A percentile compares a stretch with the other conserved stretches of the same genome.
phyloP scores from a whole-genome alignment of 2,329 filamentous ascomycete genomes.

The Colletotrichum gloeosporioides region DNA sequence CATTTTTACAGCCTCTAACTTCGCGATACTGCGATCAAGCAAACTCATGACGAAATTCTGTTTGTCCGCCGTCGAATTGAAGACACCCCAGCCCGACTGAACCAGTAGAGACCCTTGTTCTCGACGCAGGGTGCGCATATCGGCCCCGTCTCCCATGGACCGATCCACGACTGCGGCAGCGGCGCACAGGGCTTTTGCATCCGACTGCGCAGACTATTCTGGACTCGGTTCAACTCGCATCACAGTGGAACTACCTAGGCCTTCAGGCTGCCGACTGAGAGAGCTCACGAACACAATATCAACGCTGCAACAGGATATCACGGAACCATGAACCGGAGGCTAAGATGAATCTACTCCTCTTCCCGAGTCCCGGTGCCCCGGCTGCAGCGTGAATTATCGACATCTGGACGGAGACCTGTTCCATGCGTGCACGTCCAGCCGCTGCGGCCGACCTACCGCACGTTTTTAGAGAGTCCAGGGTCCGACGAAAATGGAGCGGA shows the following conservation, averaged over 20 bases:
- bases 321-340: background rate
- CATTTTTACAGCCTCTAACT: background rate
- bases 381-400: background rate
- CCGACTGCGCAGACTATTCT: constrained; percentile 14
- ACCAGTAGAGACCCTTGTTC: background rate
- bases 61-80: constrained; percentile 6
- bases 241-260: constrained; percentile 1
- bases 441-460: background rate
- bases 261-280: background rate
- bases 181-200: constrained; percentile 6
- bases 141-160: background rate
- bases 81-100: background rate
- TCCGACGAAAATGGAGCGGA: constrained; percentile 20
- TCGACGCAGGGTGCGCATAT: constrained; percentile 3
- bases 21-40: background rate
- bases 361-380: background rate
- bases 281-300: background rate
- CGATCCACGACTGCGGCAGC: constrained; percentile 12
- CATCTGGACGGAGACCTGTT: background rate
- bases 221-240: constrained; percentile 10
- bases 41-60: constrained; percentile 18
- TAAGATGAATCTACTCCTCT: background rate
- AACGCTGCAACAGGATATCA: background rate
- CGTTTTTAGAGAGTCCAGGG: background rate
- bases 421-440: background rate